Conservation (phyloP, 306 rosid genomes). For the Dalbergia oliveri region DNA sequence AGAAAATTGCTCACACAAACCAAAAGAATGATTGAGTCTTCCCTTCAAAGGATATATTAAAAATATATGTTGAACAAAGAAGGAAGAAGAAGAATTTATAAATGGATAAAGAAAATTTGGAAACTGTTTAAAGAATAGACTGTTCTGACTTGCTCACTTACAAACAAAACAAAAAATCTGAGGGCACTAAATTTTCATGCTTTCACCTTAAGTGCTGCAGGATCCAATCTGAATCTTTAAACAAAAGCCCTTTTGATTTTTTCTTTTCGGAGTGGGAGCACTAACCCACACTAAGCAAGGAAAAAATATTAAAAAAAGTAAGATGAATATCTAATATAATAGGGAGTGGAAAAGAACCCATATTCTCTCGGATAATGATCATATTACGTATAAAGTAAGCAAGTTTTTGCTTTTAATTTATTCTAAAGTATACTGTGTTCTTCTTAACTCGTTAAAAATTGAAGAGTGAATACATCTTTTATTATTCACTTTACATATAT, state of each 20-base stretch:
- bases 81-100: constrained; percentile 7
- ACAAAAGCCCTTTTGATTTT: constrained; percentile 39
- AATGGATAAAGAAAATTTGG: constrained; percentile 34
- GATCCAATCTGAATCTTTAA: constrained; percentile 58
- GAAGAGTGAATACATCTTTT: neutral
- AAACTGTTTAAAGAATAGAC: constrained; percentile 43
- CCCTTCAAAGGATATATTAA: constrained; percentile 25
- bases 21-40: constrained; percentile 40
- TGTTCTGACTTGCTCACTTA: constrained; percentile 44
- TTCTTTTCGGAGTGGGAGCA: constrained; percentile 34
- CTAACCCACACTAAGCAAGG: constrained; percentile 38
- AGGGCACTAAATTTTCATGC: neutral
- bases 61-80: neutral
- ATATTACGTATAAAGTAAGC: constrained; percentile 2
- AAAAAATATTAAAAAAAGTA: neutral
- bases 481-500: neutral
- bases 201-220: constrained; percentile 25
- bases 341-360: constrained; percentile 18
- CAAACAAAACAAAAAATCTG: constrained; percentile 44
- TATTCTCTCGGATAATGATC: constrained; percentile 36
- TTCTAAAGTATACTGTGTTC: neutral
- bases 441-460: neutral
- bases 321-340: neutral
- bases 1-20: constrained; percentile 40
- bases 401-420: neutral